Base-by-base conservation (phyloP, 2,329 filamentous ascomycete genomes). In the Aspergillus udagawae region DNA sequence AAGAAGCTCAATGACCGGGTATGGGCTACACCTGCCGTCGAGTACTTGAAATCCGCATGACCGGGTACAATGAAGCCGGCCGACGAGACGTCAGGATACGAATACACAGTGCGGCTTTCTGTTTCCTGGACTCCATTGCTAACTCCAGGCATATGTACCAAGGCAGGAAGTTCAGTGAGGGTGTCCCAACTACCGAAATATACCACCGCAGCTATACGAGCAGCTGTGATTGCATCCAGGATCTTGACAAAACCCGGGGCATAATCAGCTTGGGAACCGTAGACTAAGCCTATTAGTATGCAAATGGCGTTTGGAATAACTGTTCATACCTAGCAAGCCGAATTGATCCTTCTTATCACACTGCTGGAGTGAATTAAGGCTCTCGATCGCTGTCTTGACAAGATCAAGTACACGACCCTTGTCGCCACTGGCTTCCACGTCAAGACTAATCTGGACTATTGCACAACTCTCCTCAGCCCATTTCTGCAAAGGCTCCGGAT, bases 381-480 rank as follows among this genome's bases (percentile, higher is more conserved):
- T 67, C 9, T 60, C 49, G 5, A 57, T 38, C 1, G 61, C 66
- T 9, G 41, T 44, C 3, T 38, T 50, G 14, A 70, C 50, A 10
- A 54, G 48, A 4, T 56, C 56, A 1, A 49, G 35, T 2, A 65
- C 28, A 38, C 14, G 17, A 14, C 41, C 17, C 28, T 73, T 66
- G 0, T 57, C 55, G 10, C 20, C 51, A 17, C 54, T 60, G 9
- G 38, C 35, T 2, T 51, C 44, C 1, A 27, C 6, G 48, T 65
- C 58, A 2, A 71, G 28, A 0, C 61, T 67, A 2, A 89, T 67
- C 67, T 87, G 80, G 0, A 77, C 83, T 3, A 89, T 85, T 0
- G 82, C 76, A 62, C 83, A 89, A 0, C 87, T 85, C 68, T 90
- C 87, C 67, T 90, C 87, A 0, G 86, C 86, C 87, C 87, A 90